phyloP scores from a whole-genome alignment of 2,329 filamentous ascomycete species.

The Ascosphaera acerosa region DNA sequence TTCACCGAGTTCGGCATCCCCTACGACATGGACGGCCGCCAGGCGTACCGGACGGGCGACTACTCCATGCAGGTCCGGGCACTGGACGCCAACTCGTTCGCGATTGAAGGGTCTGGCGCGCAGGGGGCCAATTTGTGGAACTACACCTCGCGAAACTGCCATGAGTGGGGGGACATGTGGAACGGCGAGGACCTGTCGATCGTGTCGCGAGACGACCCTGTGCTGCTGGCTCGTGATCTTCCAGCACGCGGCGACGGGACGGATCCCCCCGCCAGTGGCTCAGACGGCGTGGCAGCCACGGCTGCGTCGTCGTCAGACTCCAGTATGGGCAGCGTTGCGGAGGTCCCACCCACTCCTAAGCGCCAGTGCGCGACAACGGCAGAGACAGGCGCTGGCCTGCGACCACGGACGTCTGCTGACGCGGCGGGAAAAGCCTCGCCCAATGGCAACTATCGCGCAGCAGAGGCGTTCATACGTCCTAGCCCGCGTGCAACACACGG shows the following conservation, averaged over 20 bases:
- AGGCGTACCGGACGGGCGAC: conserved; percentile 86
- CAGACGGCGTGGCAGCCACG: too few relatives aligned
- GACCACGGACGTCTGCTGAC: too few relatives aligned
- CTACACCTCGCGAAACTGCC: conserved; percentile 62
- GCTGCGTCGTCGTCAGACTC: too few relatives aligned
- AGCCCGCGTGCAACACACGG: conserved; percentile 54
- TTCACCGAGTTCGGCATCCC: conserved; percentile 94
- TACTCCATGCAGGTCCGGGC: conserved; percentile 81
- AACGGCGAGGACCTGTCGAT: conserved; percentile 95
- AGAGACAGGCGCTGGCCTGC: too few relatives aligned
- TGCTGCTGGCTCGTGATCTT: conserved; percentile 18
- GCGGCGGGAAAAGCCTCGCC: too few relatives aligned
- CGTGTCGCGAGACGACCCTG: conserved; percentile 56
- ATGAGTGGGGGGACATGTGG: conserved; percentile 80
- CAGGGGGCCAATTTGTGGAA: conserved; percentile 81
- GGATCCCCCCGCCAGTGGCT: too few relatives aligned
- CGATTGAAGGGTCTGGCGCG: conserved; percentile 55
- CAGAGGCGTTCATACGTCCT: conserved; percentile 78
- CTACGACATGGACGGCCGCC: conserved; percentile 94
- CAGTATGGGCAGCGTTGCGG: too few relatives aligned
- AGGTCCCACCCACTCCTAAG: too few relatives aligned
- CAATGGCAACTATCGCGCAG: conserved; percentile 74
- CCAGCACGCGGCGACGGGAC: conserved; percentile 9
- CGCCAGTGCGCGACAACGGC: too few relatives aligned
- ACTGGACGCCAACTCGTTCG: conserved; percentile 90